Evolutionary conservation across 306 rosid species (phyloP).

Genomic region (Styphnolobium japonicum): DNA sequence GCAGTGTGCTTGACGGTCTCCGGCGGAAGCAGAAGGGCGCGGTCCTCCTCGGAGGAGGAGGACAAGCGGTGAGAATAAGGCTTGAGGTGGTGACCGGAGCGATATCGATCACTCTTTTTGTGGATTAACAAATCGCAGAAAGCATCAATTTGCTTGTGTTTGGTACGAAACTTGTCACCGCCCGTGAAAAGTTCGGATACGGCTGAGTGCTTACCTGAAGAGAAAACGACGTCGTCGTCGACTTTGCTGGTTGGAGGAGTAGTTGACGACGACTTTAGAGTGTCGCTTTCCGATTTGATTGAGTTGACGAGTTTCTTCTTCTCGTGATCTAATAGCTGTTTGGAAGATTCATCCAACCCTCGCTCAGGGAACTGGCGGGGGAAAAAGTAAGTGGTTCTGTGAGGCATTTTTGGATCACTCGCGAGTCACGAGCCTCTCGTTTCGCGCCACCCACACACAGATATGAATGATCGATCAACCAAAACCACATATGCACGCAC

Average conservation of each 20-base stretch:
- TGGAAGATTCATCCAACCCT: slow-evolving; percentile 59
- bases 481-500: slow-evolving; percentile 5
- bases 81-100: slow-evolving; percentile 41
- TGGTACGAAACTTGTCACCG: slow-evolving; percentile 18
- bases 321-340: slow-evolving; percentile 56
- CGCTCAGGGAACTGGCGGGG: slow-evolving; percentile 88
- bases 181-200: slow-evolving; percentile 49
- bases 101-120: slow-evolving; percentile 42
- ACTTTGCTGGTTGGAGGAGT: background rate
- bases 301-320: slow-evolving; percentile 38
- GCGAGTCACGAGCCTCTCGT: slow-evolving; percentile 40
- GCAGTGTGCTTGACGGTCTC: slow-evolving; percentile 42
- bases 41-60: slow-evolving; percentile 38
- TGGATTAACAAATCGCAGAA: slow-evolving; percentile 65
- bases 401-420: slow-evolving; percentile 63
- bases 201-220: slow-evolving; percentile 36
- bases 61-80: background rate
- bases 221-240: slow-evolving; percentile 30
- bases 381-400: slow-evolving; percentile 90
- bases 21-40: slow-evolving; percentile 46
- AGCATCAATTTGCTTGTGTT: slow-evolving; percentile 46
- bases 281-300: slow-evolving; percentile 44
- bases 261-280: background rate
- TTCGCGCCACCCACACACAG: background rate
- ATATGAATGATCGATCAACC: background rate